Evolutionary conservation across 2,329 filamentous ascomycete genomes (phyloP), one percentile per base, ranked within the genome.

Genomic region (Hortaea werneckii): DNA sequence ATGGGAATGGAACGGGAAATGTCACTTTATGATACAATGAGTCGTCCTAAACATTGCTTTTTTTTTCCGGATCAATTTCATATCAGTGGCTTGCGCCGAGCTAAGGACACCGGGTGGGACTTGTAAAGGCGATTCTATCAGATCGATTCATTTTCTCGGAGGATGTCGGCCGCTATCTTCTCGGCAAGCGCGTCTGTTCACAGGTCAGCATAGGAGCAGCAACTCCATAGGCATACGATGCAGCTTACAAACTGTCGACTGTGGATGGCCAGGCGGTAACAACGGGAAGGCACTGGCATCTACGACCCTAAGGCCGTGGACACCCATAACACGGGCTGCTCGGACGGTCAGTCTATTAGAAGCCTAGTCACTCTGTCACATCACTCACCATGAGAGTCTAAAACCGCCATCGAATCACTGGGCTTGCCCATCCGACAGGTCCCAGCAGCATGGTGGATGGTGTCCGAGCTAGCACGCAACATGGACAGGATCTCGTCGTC

Each of bases 191-290:
- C 37, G 27, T 44, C 32, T 35, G 32, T 9, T 20, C 20, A 20
- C 4, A 20, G 20, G 20, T 20, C 20, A 20, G 20, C 4, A 20
- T 20, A 20, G 20, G 20, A 20, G 20, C 20, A 20, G 20, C 20
- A 20, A 20, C 20, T 20, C 20, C 20, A 4, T 20, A 20, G 20
- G 20, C 20, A 20, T 4, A 20, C 20, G 20, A 20, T 20, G 20
- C 20, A 20, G n/a, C 32, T 35, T 35, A 35, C 32, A 44, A n/a
- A 44, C 49, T 3, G 52, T 58, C 27, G 45, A 49, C 43, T 56
- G 48, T 5, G 57, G 55, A 43, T 58, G 56, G 12, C 57, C 56
- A 20, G 56, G 53, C 5, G 54, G 52, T 42, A 57, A 37, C 10
- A 58, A 35, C 7, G 53, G 45, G 38, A 58, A 54, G 9, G 50